Percentiles rank a stretch among this genome's conserved stretches.
These are phyloP conservation scores for Cymbopogon citratus DNA, from an alignment of 176 grass and related monocot species.

Conservation along the genomic window DNA sequence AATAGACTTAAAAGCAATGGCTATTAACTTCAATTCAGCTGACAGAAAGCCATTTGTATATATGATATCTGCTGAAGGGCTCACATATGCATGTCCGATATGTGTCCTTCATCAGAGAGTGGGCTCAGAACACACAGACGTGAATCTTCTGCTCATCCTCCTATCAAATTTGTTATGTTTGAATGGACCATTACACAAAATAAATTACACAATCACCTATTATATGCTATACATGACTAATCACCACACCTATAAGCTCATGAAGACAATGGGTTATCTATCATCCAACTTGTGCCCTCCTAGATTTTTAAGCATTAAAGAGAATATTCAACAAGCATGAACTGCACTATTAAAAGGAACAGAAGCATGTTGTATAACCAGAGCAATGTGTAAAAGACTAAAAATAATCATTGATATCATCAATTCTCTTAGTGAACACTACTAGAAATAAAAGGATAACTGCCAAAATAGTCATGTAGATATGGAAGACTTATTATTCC, in stretches of 20 bases:
- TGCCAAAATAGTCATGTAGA: not conserved
- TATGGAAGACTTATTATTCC: slow-evolving; percentile 12
- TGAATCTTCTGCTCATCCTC: not conserved
- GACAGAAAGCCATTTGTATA: not conserved
- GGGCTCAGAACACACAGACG: not conserved
- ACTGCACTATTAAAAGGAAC: not conserved
- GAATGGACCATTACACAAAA: not conserved
- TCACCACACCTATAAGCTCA: not conserved
- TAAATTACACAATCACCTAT: not conserved
- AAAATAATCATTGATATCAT: not conserved
- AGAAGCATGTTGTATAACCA: not conserved
- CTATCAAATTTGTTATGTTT: not conserved
- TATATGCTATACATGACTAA: not conserved
- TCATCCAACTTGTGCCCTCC: not conserved
- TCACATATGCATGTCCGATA: not conserved
- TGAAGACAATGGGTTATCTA: not conserved
- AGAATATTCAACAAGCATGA: slow-evolving; percentile 7
- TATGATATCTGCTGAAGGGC: not conserved
- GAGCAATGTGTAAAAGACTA: not conserved
- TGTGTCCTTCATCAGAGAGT: not conserved
- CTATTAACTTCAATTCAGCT: not conserved
- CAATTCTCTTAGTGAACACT: not conserved
- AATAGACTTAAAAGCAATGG: not conserved
- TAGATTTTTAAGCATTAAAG: slow-evolving; percentile 1
- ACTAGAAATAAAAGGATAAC: not conserved